Evolutionary conservation across 257 asterid species (phyloP), one percentile per base, ranked within the genome.

Genomic region (Marsdenia floribunda): DNA sequence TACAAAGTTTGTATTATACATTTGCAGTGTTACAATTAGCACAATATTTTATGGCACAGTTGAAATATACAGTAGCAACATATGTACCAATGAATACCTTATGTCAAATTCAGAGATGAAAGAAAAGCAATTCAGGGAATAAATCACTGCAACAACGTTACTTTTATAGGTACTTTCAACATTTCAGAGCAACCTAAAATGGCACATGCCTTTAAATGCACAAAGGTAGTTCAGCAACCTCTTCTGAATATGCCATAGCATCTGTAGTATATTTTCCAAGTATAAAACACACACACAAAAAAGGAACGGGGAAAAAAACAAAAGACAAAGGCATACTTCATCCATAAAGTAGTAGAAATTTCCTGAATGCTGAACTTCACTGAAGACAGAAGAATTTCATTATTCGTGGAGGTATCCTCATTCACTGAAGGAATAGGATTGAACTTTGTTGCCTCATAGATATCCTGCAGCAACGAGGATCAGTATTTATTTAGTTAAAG

Each of bases 401-500:
- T 90, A 76, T 72, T 81, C 70, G 80, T 72, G 68, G 86, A 77
- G 82, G 89, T 79, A 83, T 87, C 96, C 71, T 83, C 93, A 86
- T 75, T 66, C 59, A 81, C 77, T 68, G 80, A 81, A 72, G 90
- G 84, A 78, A 85, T 84, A 44, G 97, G 99, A 79, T 85, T 89
- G 78, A 94, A 94, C 80, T 92, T 85, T 66, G 99, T 94, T 26
- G 95, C 99, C 87, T 92, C 97, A 21, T 94, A 94, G 78, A 94
- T 94, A 82, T 94, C 99, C 98, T 94, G 86, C 82, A 75, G 61
- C 80, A 75, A 82, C 15, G 57, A 40, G 71, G 38, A 49, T 24
- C 52, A 68, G 73, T 33, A 29, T 72, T 40, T 42, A 21, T 67
- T 55, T 50, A 5, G 61, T 22, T 35, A 21, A 54, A 60, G 19